Percentiles rank a stretch among this genome's conserved stretches.
phyloP scores from a whole-genome alignment of 805 yeast genomes.

The Kluyveromyces wickerhamii region DNA sequence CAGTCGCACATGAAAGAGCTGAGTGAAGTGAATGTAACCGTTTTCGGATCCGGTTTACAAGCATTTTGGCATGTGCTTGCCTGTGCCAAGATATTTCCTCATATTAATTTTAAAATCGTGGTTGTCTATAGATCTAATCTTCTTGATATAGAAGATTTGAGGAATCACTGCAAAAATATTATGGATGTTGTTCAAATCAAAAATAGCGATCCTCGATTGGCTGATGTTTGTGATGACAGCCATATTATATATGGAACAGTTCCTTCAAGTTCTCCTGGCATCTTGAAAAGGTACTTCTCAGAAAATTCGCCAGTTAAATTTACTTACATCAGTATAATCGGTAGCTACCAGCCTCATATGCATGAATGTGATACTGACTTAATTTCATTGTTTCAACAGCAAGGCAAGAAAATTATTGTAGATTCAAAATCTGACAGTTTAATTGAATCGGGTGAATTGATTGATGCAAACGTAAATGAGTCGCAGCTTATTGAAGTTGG shows the following conservation, averaged over 20 bases:
- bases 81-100: constrained; percentile 8
- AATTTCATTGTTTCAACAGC: constrained; percentile 28
- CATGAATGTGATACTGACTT: constrained; percentile 44
- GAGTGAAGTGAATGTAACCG: constrained; percentile 21
- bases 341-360: constrained; percentile 64
- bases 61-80: constrained; percentile 50
- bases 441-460: constrained; percentile 59
- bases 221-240: constrained; percentile 30
- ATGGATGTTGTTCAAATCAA: constrained; percentile 29
- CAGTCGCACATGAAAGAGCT: constrained; percentile 12
- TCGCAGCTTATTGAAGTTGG: constrained; percentile 41
- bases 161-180: constrained; percentile 25
- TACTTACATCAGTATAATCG: constrained; percentile 43
- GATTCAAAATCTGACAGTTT: constrained; percentile 52
- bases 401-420: constrained; percentile 35
- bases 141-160: constrained; percentile 42
- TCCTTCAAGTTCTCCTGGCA: constrained; percentile 46
- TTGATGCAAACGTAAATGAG: constrained; percentile 35
- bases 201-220: constrained; percentile 12
- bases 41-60: constrained; percentile 58
- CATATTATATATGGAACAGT: constrained; percentile 51
- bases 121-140: constrained; percentile 31
- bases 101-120: constrained; percentile 31
- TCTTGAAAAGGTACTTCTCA: constrained; percentile 29
- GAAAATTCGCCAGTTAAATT: constrained; percentile 17